Percentiles rank a stretch among this genome's conserved stretches.
phyloP scores from a whole-genome alignment of 306 rosid species.

The Herpetospermum pedunculosum region DNA sequence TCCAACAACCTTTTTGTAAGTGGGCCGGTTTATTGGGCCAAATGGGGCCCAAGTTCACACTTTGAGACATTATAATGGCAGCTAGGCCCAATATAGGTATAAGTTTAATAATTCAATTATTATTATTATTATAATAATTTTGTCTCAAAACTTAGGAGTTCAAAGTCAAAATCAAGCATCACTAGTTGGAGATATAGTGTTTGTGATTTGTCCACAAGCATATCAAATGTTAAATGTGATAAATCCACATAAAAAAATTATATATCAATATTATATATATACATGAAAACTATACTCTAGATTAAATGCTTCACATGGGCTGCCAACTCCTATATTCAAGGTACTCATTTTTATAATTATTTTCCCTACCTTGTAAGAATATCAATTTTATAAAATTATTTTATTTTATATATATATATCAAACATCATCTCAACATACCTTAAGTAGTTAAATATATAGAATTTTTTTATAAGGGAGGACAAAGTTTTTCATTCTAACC shows the following conservation, averaged over 20 bases:
- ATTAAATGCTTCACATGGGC: constrained; percentile 14
- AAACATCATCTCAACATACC: not conserved
- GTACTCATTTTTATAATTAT: not conserved
- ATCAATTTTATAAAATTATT: not conserved
- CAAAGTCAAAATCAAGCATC: not conserved
- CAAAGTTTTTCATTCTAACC: too few relatives aligned
- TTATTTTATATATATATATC: not conserved
- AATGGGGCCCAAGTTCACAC: not conserved
- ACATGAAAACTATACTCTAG: not conserved
- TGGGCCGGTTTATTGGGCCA: not conserved
- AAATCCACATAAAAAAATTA: not conserved
- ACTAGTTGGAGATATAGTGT: not conserved
- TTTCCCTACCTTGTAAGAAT: not conserved
- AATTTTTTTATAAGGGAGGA: too few relatives aligned
- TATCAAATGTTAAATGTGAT: not conserved
- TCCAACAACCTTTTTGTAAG: not conserved
- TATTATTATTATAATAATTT: not conserved
- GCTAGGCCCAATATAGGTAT: not conserved
- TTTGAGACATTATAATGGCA: not conserved
- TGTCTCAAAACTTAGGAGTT: not conserved
- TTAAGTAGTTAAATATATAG: not conserved
- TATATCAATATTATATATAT: not conserved
- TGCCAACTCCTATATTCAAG: constrained; percentile 6
- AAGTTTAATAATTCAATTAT: not conserved
- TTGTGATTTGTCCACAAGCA: constrained; percentile 1